Conservation (phyloP, 2,329 filamentous ascomycete genomes). For the Arthrobotrys iridis region DNA sequence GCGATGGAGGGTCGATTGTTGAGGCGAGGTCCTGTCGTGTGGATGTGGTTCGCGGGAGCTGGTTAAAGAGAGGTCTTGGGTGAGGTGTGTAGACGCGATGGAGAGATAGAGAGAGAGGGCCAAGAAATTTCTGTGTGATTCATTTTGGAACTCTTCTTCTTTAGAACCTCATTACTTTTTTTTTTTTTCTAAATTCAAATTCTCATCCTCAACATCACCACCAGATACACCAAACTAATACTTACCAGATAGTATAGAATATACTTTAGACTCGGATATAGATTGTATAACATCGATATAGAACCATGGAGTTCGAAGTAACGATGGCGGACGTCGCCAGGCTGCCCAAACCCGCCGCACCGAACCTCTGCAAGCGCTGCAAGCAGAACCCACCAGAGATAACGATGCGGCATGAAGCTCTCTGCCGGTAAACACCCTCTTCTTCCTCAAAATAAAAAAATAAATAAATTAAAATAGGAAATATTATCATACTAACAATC, state of each 20-base stretch:
- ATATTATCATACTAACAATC: conserved; percentile 19
- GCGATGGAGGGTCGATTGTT: too few species aligned
- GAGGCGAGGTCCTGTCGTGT: too few species aligned
- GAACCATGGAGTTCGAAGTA: conserved; percentile 52
- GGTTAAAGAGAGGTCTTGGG: not conserved
- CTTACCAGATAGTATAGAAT: not conserved
- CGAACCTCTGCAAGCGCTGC: conserved; percentile 41
- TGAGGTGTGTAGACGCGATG: conserved; percentile 31
- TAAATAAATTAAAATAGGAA: not conserved
- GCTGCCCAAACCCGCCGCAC: conserved; percentile 10
- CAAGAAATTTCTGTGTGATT: conserved; percentile 1
- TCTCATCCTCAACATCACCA: too few species aligned
- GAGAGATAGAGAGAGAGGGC: not conserved
- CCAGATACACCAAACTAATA: too few species aligned
- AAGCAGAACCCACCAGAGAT: conserved; percentile 26
- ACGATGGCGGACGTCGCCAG: conserved; percentile 52
- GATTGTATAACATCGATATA: not conserved
- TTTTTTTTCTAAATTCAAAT: too few species aligned
- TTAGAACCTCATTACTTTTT: too few species aligned
- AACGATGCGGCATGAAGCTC: conserved; percentile 32
- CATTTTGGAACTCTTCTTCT: too few species aligned
- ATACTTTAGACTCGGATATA: not conserved
- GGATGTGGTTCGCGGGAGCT: conserved; percentile 18
- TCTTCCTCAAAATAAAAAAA: conserved; percentile 42
- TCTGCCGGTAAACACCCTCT: conserved; percentile 38